Evolutionary conservation across 352 stramenopile genomes (phyloP).

Genomic region (Phytophthora hybrid): DNA sequence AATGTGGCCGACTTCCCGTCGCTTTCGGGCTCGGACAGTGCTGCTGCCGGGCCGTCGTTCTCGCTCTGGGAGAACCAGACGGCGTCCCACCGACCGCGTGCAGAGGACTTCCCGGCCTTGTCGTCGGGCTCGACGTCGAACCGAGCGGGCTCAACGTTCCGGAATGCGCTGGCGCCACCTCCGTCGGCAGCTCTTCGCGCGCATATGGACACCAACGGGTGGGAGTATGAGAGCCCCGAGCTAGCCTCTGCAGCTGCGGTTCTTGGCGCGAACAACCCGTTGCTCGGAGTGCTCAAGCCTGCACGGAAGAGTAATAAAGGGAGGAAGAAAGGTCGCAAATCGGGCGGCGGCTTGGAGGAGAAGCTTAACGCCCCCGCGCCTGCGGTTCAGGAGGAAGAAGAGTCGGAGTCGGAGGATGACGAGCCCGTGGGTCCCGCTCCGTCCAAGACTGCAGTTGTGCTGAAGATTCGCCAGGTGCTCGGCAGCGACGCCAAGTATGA

Average conservation of each 20-base stretch:
- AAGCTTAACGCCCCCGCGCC: conserved; percentile 41
- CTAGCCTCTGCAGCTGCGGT: conserved; percentile 69
- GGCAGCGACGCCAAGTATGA: conserved; percentile 87
- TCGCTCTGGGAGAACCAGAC: conserved; percentile 78
- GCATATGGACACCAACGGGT: conserved; percentile 74
- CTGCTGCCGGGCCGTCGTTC: conserved; percentile 41
- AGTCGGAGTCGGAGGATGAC: conserved; percentile 55
- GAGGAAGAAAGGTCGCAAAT: conserved; percentile 47
- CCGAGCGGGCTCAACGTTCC: conserved; percentile 51
- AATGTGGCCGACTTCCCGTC: conserved; percentile 90
- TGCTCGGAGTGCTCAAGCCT: conserved; percentile 83
- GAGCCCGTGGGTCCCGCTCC: conserved; percentile 39
- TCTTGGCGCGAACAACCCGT: conserved; percentile 82
- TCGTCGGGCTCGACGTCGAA: conserved; percentile 33
- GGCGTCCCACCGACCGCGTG: conserved; percentile 46
- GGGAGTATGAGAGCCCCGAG: conserved; percentile 73
- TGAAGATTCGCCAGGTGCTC: conserved; percentile 80
- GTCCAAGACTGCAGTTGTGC: conserved; percentile 80
- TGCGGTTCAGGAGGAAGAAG: conserved; percentile 34
- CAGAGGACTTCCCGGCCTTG: conserved; percentile 80
- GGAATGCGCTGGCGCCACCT: conserved; percentile 73
- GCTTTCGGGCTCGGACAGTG: conserved; percentile 54
- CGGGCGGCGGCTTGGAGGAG: conserved; percentile 57
- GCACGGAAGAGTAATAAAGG: conserved; percentile 78
- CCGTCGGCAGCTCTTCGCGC: conserved; percentile 78